Evolutionary conservation across 257 asterid genomes (phyloP).

Genomic region (Euphrasia confusa): DNA sequence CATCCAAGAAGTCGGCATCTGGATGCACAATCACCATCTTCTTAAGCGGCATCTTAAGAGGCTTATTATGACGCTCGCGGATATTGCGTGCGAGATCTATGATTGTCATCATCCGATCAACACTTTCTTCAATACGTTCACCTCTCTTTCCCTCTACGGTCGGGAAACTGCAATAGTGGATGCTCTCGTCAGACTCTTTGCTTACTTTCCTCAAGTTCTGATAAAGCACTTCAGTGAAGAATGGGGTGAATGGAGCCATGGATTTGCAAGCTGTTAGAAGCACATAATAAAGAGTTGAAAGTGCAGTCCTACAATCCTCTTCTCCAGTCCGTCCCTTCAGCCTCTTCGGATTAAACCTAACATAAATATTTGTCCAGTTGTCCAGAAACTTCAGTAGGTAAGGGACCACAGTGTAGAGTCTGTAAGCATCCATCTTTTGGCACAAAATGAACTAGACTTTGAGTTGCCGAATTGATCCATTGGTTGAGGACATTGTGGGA

Average conservation of each 20-base stretch:
- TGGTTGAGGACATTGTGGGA: constrained; percentile 92
- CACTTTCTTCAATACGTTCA: constrained; percentile 90
- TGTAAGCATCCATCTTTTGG: constrained; percentile 93
- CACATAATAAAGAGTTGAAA: constrained; percentile 87
- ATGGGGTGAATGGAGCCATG: constrained; percentile 98
- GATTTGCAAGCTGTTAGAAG: constrained; percentile 88
- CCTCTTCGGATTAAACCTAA: constrained; percentile 90
- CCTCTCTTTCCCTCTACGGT: constrained; percentile 80
- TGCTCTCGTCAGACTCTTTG: constrained; percentile 72
- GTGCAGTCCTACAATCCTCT: constrained; percentile 85
- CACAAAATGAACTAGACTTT: constrained; percentile 88
- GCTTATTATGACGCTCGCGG: constrained; percentile 90
- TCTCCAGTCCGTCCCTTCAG: constrained; percentile 94
- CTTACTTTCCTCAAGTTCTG: constrained; percentile 74
- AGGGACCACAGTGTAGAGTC: constrained; percentile 94
- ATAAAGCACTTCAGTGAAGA: constrained; percentile 88
- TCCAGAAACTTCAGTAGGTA: constrained; percentile 83
- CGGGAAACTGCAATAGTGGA: constrained; percentile 88
- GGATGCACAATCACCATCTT: constrained; percentile 96
- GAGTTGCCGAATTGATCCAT: constrained; percentile 95
- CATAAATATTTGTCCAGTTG: constrained; percentile 85
- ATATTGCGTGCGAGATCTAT: constrained; percentile 88
- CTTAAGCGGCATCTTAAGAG: constrained; percentile 86
- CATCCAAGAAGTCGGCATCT: constrained; percentile 76
- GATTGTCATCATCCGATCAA: constrained; percentile 75